phyloP scores from a whole-genome alignment of 164 flowering plant genomes.

The Piper betle region DNA sequence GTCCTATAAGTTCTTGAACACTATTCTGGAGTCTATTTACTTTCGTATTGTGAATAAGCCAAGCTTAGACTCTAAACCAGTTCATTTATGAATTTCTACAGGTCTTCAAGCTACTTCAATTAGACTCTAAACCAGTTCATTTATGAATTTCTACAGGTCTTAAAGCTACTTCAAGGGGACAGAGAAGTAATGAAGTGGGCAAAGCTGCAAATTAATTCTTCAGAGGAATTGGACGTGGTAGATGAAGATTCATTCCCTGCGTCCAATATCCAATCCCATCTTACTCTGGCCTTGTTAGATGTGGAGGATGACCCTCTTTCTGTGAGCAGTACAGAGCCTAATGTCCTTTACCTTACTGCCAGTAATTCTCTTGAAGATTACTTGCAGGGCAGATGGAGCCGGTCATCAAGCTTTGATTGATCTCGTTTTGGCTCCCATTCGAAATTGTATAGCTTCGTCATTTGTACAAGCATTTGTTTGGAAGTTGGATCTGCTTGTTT shows the following conservation, averaged over 20 bases:
- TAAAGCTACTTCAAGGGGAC: constrained; percentile 85
- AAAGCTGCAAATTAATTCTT: constrained; percentile 32
- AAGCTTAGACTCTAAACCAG: constrained; percentile 30
- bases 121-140: constrained; percentile 23
- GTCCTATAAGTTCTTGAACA: too few species aligned
- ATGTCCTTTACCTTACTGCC: constrained; percentile 10
- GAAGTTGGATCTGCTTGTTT: background rate
- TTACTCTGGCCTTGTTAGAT: constrained; percentile 76
- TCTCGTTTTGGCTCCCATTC: background rate
- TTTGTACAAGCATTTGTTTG: background rate
- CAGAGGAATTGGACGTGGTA: constrained; percentile 32
- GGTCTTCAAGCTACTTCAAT: constrained; percentile 80
- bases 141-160: constrained; percentile 28
- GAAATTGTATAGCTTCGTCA: background rate
- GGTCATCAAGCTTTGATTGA: constrained; percentile 73
- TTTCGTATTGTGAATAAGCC: too few species aligned
- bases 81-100: constrained; percentile 12
- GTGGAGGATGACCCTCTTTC: constrained; percentile 69
- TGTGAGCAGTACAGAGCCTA: constrained; percentile 48
- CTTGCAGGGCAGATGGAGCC: constrained; percentile 79
- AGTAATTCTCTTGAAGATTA: constrained; percentile 62
- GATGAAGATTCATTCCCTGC: constrained; percentile 42
- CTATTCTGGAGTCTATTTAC: too few species aligned
- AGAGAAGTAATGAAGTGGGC: constrained; percentile 59
- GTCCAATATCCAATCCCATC: constrained; percentile 54